Evolutionary conservation across 305 asterid species (phyloP).

Genomic region (Fraxinus baroniana): DNA sequence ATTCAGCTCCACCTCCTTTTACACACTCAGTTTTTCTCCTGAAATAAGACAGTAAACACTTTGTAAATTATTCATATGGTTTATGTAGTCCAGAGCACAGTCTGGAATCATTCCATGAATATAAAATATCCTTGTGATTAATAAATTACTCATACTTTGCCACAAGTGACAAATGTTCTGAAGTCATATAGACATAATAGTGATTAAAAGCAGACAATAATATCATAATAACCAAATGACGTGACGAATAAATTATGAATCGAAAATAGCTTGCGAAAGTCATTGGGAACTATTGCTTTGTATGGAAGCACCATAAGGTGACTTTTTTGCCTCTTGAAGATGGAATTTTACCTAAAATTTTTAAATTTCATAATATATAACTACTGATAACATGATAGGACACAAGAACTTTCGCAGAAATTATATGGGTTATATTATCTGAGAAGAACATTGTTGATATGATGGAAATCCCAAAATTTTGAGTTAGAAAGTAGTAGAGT

Average conservation of each 20-base stretch:
- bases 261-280: background rate
- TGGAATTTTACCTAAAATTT: background rate
- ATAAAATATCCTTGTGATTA: background rate
- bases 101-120: background rate
- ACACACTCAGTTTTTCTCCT: constrained; percentile 59
- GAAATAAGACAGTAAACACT: constrained; percentile 17
- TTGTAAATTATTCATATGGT: background rate
- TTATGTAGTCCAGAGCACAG: background rate
- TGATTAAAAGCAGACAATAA: background rate
- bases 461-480: background rate
- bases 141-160: background rate
- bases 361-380: background rate
- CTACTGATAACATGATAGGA: background rate
- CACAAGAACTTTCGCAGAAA: background rate
- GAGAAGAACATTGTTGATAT: background rate
- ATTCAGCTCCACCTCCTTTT: constrained; percentile 51
- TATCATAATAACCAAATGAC: background rate
- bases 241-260: background rate
- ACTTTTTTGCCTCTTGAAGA: background rate
- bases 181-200: background rate
- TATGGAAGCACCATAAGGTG: background rate
- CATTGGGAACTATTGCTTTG: background rate
- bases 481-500: background rate
- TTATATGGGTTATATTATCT: background rate
- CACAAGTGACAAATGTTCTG: background rate